Evolutionary conservation across 331 rosid species (phyloP).

Genomic region (Phaseolus coccineus): DNA sequence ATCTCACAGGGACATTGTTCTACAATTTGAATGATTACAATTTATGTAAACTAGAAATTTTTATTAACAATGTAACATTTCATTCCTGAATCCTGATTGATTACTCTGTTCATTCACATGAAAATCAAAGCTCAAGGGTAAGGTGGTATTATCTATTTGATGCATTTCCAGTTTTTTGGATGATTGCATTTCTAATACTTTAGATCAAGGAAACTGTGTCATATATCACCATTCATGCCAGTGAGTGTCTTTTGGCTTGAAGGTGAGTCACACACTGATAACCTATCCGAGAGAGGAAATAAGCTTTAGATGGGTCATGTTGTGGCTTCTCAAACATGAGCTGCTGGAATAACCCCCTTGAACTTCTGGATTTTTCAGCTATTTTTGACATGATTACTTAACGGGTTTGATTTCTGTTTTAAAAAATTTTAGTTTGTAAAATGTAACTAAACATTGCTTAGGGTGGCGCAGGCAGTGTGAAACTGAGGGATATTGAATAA

Average conservation of each 20-base stretch:
- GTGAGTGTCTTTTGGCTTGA: not conserved
- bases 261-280: not conserved
- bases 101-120: constrained; percentile 32
- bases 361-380: not conserved
- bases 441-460: no score
- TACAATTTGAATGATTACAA: constrained; percentile 25
- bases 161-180: not conserved
- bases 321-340: not conserved
- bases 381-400: no score
- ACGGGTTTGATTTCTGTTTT: no score
- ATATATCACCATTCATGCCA: not conserved
- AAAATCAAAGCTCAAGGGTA: not conserved
- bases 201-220: not conserved
- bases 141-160: not conserved
- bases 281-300: not conserved
- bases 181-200: constrained; percentile 9
- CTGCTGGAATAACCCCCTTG: not conserved
- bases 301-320: not conserved
- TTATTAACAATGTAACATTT: not conserved
- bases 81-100: constrained; percentile 28
- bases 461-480: no score
- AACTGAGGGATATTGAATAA: no score
- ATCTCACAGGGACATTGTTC: constrained; percentile 4
- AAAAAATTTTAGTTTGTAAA: no score
- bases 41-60: not conserved